Evolutionary conservation across 441 rosid genomes (phyloP).

Genomic region (Arabidopsis hybrid): DNA sequence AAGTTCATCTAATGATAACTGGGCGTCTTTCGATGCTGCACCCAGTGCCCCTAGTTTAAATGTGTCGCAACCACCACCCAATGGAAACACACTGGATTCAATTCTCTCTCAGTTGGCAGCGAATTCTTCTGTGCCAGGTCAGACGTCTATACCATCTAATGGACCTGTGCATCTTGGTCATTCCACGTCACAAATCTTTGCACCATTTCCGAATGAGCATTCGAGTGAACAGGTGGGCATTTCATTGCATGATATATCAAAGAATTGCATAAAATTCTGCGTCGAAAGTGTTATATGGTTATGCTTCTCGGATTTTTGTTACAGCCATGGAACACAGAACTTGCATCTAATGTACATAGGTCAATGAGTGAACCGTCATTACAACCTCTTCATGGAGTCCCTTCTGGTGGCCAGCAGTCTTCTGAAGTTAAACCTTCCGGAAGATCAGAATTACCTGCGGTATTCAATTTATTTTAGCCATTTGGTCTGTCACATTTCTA

Average conservation of each 20-base stretch:
- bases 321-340: constrained; percentile 65
- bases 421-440: constrained; percentile 60
- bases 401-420: constrained; percentile 49
- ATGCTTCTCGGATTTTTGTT: constrained; percentile 36
- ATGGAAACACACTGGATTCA: constrained; percentile 70
- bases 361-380: constrained; percentile 51
- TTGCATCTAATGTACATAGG: constrained; percentile 56
- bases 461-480: constrained; percentile 43
- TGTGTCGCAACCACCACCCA: constrained; percentile 64
- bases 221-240: constrained; percentile 66
- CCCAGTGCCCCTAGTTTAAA: constrained; percentile 51
- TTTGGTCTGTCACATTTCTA: not conserved
- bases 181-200: constrained; percentile 54
- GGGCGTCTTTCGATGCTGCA: constrained; percentile 90
- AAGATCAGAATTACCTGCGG: constrained; percentile 85
- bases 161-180: constrained; percentile 54
- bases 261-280: not conserved
- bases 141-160: constrained; percentile 50
- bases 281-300: constrained; percentile 26
- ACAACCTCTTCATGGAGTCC: constrained; percentile 49
- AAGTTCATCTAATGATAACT: constrained; percentile 59
- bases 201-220: constrained; percentile 58
- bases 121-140: constrained; percentile 63
- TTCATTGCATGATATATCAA: constrained; percentile 21
- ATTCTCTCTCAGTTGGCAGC: constrained; percentile 75